phyloP scores from a whole-genome alignment of 805 yeast species.

The Lipomyces spencermartinsiae region DNA sequence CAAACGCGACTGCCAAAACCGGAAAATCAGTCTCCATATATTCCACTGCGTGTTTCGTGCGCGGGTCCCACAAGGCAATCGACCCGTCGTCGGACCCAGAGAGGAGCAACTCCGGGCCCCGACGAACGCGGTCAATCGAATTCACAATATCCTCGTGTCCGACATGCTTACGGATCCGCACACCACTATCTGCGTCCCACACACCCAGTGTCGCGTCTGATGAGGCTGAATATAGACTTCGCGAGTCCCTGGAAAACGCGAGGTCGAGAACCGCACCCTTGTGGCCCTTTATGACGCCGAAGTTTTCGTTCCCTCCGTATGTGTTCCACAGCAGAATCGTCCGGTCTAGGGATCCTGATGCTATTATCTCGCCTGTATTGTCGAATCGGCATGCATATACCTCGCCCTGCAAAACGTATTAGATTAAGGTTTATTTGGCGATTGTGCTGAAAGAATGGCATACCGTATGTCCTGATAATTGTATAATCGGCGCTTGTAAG shows the following conservation, averaged over 20 bases:
- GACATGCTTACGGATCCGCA: conserved; percentile 58
- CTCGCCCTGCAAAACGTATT: conserved; percentile 47
- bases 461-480: conserved; percentile 39
- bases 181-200: conserved; percentile 68
- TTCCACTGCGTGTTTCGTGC: conserved; percentile 55
- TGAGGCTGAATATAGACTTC: conserved; percentile 56
- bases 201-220: conserved; percentile 67
- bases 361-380: conserved; percentile 58
- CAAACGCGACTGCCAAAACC: conserved; percentile 57
- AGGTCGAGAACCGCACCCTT: conserved; percentile 69
- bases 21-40: conserved; percentile 61
- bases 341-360: conserved; percentile 66
- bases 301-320: conserved; percentile 51
- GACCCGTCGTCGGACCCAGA: conserved; percentile 74
- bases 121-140: conserved; percentile 52
- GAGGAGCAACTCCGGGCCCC: conserved; percentile 47
- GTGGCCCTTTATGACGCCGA: conserved; percentile 60
- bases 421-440: neutral
- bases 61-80: conserved; percentile 66
- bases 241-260: conserved; percentile 58
- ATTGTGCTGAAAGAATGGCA: conserved; percentile 1
- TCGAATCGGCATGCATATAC: conserved; percentile 61
- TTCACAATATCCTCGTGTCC: conserved; percentile 64
- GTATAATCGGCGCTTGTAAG: conserved; percentile 38
- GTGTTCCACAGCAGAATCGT: conserved; percentile 52